Evolutionary conservation across 1,284 basidiomycete genomes (phyloP), one percentile per base, ranked within the genome.

Genomic region (Sporisorium graminicola): DNA sequence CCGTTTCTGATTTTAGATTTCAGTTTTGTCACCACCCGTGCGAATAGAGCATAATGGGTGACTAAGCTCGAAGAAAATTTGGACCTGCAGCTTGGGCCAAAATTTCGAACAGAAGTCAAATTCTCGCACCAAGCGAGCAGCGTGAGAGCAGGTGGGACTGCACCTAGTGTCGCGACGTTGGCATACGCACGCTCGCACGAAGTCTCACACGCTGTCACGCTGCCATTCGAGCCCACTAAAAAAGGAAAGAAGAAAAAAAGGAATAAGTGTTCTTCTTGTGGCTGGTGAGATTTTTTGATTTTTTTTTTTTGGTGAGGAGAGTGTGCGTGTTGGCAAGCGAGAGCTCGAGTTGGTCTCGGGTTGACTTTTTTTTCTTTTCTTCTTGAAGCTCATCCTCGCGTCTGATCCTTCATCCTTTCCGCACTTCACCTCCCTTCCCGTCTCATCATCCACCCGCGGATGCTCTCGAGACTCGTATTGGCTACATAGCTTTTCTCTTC

Each of bases 381-480:
- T 64, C 49, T 60, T 58, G 50, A 47, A 33, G 7, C 22, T 46
- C 29, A 57, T 31, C 44, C 24, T 55, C 62, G 9, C 49, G 27
- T 46, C 33, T 49, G 24, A 56, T 42, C 33, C n/a, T 3, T 40
- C 47, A 14, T 61, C 42, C 42, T 27, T 65, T 35, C 57, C 57
- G 33, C 61, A 52, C 43, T n/a, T 44, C 55, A 63, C 40, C 63
- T 42, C 37, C 31, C 57, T 24, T 18, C 22, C 12, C 33, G 62
- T 52, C 49, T 53, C 46, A 5, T 35, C 57, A 57, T 66, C 65
- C 70, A 73, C 29, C 60, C 52, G 68, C 58, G 68, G 68, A 71
- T 62, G 49, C 46, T 37, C 13, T 61, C 47, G 63, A 71, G 68
- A 55, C 44, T 27, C 9, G 31, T 42, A 42, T 7, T 3, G 9